phyloP scores from a whole-genome alignment of 1,284 basidiomycete genomes.

The Leccinum pachyderme region DNA sequence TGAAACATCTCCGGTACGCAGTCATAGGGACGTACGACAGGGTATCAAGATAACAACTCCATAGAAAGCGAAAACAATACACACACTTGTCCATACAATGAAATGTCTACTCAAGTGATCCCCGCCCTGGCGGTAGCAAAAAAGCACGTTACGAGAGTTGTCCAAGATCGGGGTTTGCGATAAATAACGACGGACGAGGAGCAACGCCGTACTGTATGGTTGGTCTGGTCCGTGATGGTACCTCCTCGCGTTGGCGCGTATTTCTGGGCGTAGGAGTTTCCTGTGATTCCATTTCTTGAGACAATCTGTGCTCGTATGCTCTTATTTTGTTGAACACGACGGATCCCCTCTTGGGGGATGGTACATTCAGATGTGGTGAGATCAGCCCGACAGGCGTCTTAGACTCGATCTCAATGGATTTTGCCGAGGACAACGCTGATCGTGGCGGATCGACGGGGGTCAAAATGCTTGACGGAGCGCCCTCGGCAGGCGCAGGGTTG shows the following conservation, averaged over 20 bases:
- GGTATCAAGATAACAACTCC: constrained; percentile 11
- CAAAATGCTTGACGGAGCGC: constrained; percentile 9
- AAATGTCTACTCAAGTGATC: background rate
- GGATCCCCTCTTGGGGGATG: constrained; percentile 3
- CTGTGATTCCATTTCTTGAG: constrained; percentile 26
- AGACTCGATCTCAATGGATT: background rate
- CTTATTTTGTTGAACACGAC: constrained; percentile 37
- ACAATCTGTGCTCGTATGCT: constrained; percentile 41
- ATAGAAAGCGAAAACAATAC: background rate
- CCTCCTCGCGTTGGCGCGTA: constrained; percentile 31
- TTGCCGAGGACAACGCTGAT: constrained; percentile 1
- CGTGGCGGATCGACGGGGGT: constrained; percentile 17
- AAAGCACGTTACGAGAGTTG: constrained; percentile 13
- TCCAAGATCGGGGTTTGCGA: constrained; percentile 48
- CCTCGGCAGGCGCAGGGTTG: constrained; percentile 9
- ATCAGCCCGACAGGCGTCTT: constrained; percentile 2
- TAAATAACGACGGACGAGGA: constrained; percentile 45
- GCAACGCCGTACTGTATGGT: constrained; percentile 45
- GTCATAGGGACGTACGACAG: background rate
- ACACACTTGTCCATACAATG: constrained; percentile 9
- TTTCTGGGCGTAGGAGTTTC: constrained; percentile 25
- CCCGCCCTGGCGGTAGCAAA: background rate
- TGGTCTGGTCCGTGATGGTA: constrained; percentile 28
- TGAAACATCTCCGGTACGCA: background rate
- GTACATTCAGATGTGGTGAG: background rate